A percentile compares a stretch with the other conserved stretches of the same genome.
phyloP scores from a whole-genome alignment of 176 grass and related monocot species.

The Rhipidocladum racemiflorum region DNA sequence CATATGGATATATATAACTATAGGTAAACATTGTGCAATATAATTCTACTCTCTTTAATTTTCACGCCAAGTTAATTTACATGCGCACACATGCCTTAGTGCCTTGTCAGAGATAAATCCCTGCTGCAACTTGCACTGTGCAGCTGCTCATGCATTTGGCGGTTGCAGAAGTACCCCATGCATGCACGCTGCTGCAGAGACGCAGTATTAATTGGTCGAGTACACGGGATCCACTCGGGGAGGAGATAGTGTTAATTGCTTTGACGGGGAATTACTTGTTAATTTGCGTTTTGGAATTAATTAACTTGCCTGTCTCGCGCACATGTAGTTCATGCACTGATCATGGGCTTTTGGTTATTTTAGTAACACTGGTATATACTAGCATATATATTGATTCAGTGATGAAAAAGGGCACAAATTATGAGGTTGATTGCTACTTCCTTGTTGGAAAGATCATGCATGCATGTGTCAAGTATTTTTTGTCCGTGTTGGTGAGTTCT shows the following conservation, averaged over 20 bases:
- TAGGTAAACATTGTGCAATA: not conserved
- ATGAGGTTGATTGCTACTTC: not conserved
- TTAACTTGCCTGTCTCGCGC: not conserved
- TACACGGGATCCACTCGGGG: not conserved
- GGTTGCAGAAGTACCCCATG: not conserved
- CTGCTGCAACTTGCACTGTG: not conserved
- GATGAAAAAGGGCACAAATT: not conserved
- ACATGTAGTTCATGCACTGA: not conserved
- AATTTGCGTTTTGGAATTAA: conserved; percentile 2
- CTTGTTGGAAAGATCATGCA: not conserved
- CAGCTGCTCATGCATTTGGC: conserved; percentile 4
- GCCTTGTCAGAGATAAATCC: not conserved
- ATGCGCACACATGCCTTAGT: not conserved
- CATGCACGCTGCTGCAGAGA: not conserved
- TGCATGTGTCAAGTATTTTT: not conserved
- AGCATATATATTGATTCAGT: no score
- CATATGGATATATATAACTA: no score
- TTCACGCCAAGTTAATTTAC: not conserved
- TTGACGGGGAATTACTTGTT: conserved; percentile 1
- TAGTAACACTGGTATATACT: not conserved
- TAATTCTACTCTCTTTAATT: not conserved
- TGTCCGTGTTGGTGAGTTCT: not conserved
- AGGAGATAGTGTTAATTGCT: not conserved
- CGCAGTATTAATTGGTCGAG: not conserved
- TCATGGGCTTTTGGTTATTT: not conserved